Conservation (phyloP, 73 alveolate species). For the Paramecium tetraurelia region DNA sequence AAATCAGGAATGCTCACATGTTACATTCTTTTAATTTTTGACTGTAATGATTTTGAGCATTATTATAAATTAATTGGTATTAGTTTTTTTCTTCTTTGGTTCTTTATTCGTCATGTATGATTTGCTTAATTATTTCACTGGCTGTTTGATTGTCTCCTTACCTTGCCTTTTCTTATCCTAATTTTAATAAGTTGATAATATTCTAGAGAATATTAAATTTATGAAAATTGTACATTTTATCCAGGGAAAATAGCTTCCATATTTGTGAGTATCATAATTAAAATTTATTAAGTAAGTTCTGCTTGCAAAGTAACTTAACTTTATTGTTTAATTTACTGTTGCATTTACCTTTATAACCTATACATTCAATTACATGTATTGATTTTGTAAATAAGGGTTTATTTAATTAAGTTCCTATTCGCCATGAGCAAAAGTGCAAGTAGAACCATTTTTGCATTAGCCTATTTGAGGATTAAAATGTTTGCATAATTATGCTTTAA, state of each 20-base stretch:
- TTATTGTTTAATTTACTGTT: not conserved
- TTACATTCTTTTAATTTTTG: not conserved
- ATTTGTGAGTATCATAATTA: not conserved
- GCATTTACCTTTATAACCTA: not conserved
- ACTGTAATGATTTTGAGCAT: not conserved
- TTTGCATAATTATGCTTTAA: not conserved
- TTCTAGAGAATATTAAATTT: not conserved
- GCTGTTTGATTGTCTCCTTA: not conserved
- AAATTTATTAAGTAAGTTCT: not conserved
- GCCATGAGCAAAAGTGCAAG: slow-evolving; percentile 15
- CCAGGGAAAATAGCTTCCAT: slow-evolving; percentile 9
- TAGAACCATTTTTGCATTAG: not conserved
- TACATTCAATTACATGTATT: not conserved
- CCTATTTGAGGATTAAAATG: slow-evolving; percentile 10
- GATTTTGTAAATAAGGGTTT: not conserved
- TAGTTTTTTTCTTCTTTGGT: slow-evolving; percentile 15
- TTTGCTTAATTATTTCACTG: not conserved
- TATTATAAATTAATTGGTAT: not conserved
- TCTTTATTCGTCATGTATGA: not conserved
- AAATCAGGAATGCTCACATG: not conserved
- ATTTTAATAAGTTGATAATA: not conserved
- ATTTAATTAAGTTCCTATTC: not conserved
- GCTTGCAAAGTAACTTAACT: not conserved
- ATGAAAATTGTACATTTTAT: not conserved
- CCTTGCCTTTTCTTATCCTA: not conserved